Conservation (phyloP, 441 rosid species). For the Arabidopsis hybrid region DNA sequence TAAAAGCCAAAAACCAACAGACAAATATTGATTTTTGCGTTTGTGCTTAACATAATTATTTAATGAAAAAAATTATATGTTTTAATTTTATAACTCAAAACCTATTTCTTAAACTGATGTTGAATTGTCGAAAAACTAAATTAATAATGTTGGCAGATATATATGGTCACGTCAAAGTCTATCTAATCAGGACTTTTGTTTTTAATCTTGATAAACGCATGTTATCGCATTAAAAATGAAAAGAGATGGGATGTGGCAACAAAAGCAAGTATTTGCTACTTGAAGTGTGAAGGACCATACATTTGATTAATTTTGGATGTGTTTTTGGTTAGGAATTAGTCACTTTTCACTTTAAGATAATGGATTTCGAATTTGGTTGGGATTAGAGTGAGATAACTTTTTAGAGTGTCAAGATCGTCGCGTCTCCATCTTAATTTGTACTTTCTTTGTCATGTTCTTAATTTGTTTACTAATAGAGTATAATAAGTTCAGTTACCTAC, state of each 20-base stretch:
- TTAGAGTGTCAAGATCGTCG: conserved; percentile 30
- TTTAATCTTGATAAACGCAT: not conserved
- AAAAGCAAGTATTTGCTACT: conserved; percentile 25
- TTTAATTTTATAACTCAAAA: too few species aligned
- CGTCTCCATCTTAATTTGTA: conserved; percentile 38
- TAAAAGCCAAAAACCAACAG: too few species aligned
- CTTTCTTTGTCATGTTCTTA: conserved; percentile 30
- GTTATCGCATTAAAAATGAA: not conserved
- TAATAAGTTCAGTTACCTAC: conserved; percentile 12
- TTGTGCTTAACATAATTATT: too few species aligned
- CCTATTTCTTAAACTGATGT: too few species aligned
- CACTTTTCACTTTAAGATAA: conserved; percentile 35
- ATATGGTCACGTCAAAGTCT: conserved; percentile 15
- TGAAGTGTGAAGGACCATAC: conserved; percentile 16
- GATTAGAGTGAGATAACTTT: conserved; percentile 25
- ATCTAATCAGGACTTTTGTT: conserved; percentile 16
- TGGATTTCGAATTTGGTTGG: conserved; percentile 23
- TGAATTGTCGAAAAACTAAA: too few species aligned
- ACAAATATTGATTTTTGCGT: too few species aligned
- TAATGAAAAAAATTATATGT: too few species aligned
- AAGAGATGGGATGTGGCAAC: conserved; percentile 23
- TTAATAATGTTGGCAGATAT: too few species aligned
- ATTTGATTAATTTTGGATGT: conserved; percentile 23
- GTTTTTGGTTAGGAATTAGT: conserved; percentile 25
- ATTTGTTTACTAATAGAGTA: conserved; percentile 22